phyloP scores from a whole-genome alignment of 345 rosid genomes.

The Pelargonium nanum region DNA sequence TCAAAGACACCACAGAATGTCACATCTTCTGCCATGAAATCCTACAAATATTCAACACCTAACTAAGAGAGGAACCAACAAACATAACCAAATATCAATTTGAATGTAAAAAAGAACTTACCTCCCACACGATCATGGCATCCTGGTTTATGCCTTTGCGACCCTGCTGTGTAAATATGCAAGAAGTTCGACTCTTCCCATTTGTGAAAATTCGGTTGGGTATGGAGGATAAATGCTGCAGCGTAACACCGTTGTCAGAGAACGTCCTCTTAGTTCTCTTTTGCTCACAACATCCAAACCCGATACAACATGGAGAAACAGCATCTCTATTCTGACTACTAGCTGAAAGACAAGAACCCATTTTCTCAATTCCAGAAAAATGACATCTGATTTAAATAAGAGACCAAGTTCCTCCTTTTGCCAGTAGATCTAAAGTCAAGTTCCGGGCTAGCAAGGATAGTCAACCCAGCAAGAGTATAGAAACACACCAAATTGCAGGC shows the following conservation, averaged over 20 bases:
- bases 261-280: constrained; percentile 60
- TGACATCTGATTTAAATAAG: constrained; percentile 20
- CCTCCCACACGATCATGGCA: constrained; percentile 99
- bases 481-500: constrained; percentile 26
- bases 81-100: constrained; percentile 10
- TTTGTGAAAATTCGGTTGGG: constrained; percentile 68
- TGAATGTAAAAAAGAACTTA: constrained; percentile 34
- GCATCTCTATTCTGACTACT: constrained; percentile 71
- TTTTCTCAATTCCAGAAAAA: constrained; percentile 36
- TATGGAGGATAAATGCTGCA: constrained; percentile 57
- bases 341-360: constrained; percentile 92
- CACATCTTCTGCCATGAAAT: constrained; percentile 79
- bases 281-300: constrained; percentile 52
- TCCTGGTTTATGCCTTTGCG: constrained; percentile 97
- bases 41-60: constrained; percentile 36
- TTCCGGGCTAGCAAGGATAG: constrained; percentile 17
- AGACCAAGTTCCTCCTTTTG: constrained; percentile 20
- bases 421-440: constrained; percentile 34
- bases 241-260: constrained; percentile 48
- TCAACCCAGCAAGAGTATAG: constrained; percentile 19
- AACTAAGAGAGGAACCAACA: constrained; percentile 10
- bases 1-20: constrained; percentile 94
- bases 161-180: constrained; percentile 96
- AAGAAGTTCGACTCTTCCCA: constrained; percentile 78
- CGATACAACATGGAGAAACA: constrained; percentile 41